Conservation (phyloP, 2,329 filamentous ascomycete species). For the Metarhizium album region DNA sequence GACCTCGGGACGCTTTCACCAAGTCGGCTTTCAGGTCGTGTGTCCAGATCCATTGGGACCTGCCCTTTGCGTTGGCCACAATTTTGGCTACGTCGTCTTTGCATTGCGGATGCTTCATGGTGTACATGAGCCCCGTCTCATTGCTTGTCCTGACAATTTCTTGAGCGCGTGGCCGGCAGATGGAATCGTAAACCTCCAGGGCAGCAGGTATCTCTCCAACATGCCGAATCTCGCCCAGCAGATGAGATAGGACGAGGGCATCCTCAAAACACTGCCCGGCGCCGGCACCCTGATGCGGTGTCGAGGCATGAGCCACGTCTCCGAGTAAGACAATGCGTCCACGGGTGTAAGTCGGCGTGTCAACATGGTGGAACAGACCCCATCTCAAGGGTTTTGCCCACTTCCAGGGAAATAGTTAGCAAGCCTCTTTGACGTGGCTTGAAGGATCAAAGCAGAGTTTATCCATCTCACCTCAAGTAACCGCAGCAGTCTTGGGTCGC, state of each 20-base stretch:
- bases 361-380: background rate
- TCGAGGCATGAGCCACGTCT: background rate
- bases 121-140: background rate
- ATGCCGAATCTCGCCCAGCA: background rate
- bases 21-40: background rate
- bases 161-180: background rate
- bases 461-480: background rate
- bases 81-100: background rate
- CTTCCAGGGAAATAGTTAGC: background rate
- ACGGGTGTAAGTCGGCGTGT: background rate
- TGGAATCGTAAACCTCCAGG: background rate
- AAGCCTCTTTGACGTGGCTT: background rate
- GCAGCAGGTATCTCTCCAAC: background rate
- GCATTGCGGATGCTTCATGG: background rate
- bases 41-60: background rate
- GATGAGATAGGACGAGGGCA: background rate
- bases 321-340: background rate
- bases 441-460: too few relatives aligned
- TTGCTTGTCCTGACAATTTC: background rate
- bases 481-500: background rate
- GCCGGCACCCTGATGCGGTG: background rate
- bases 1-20: background rate
- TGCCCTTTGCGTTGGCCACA: background rate
- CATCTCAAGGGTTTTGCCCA: background rate
- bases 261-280: background rate